Percentiles rank a stretch among this genome's conserved stretches.
phyloP scores from a whole-genome alignment of 2,329 filamentous ascomycete species.

The Corynespora cassiicola region DNA sequence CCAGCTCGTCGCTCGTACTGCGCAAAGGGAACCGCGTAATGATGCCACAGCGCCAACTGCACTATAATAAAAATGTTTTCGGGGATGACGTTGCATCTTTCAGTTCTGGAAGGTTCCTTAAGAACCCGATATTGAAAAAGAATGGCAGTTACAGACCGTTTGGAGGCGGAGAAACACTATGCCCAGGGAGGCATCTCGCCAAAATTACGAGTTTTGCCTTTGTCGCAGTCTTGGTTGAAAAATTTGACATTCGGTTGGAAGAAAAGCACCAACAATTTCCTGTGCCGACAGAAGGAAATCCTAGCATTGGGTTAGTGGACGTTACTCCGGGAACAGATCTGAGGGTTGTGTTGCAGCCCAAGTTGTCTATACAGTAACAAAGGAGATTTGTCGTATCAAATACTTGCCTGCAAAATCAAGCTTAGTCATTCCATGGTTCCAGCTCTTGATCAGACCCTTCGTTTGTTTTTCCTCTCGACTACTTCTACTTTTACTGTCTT shows the following conservation, averaged over 20 bases:
- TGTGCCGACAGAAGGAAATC: too few species aligned
- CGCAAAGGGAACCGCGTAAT: constrained; percentile 2
- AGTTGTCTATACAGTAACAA: too few species aligned
- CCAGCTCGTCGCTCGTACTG: neutral
- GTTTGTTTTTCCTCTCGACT: too few species aligned
- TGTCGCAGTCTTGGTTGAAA: neutral
- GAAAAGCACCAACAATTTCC: too few species aligned
- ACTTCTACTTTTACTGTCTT: too few species aligned
- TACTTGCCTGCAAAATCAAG: too few species aligned
- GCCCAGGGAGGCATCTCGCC: constrained; percentile 3
- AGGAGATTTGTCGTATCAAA: too few species aligned
- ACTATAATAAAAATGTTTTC: constrained; percentile 1
- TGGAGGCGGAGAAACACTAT: constrained; percentile 4
- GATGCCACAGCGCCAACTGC: constrained; percentile 5
- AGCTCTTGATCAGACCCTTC: too few species aligned
- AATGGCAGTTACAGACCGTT: constrained; percentile 1
- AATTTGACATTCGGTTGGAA: neutral
- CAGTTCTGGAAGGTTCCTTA: neutral
- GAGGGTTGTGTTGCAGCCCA: too few species aligned
- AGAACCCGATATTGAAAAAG: constrained; percentile 1
- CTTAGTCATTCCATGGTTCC: too few species aligned
- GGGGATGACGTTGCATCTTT: neutral
- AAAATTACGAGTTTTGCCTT: neutral
- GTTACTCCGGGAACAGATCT: too few species aligned
- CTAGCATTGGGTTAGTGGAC: too few species aligned